Base-by-base conservation (phyloP, 352 stramenopile species). In the Phytophthora pistaciae region DNA sequence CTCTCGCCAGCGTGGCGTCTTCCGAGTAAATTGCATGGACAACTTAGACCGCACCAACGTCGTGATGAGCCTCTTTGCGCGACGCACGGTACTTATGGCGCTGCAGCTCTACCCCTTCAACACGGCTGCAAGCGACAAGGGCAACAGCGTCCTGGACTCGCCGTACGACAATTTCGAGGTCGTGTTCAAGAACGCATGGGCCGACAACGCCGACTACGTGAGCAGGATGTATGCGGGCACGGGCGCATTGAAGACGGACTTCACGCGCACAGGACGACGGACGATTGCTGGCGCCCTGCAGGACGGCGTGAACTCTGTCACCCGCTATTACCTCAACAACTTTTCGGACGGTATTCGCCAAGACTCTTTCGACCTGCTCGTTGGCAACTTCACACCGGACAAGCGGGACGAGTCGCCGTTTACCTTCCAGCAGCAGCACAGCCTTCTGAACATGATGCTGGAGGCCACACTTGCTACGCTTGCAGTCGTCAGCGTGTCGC, bases 21-120 rank as follows among this genome's bases (percentile, higher is more conserved):
- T 99, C 36, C 90, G 97, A 54, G 98, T 97, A 10, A 99, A 99
- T 82, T 99, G 97, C 84, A 99, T 99, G 93, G 97, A 99, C 86
- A 99, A 97, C 74, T 81, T 99, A 25, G 97, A 99, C 79, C 88
- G 97, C 36, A 99, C 84, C 7, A 93, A 91, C 59, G 84, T 92
- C 49, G 83, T 91, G 36, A 84, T 90, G 62, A 76, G 74, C 48
- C 86, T 99, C 44, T 98, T 98, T 66, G 95, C 87, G 20, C 83
- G 94, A n/a, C 87, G 91, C 33, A 88, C 68, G 38, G 55, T 80
- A 27, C 68, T 96, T 18, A 76, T 99, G 57, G 87, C 97, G 20
- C 68, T 90, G 25, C 91, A 98, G 62, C 72, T 98, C 7, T 84
- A 88, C 49, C 80, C 95, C 56, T 80, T 78, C 18, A 66, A 56